Evolutionary conservation across 1,139 yeast genomes (phyloP).

Genomic region (Yarrowia galli): DNA sequence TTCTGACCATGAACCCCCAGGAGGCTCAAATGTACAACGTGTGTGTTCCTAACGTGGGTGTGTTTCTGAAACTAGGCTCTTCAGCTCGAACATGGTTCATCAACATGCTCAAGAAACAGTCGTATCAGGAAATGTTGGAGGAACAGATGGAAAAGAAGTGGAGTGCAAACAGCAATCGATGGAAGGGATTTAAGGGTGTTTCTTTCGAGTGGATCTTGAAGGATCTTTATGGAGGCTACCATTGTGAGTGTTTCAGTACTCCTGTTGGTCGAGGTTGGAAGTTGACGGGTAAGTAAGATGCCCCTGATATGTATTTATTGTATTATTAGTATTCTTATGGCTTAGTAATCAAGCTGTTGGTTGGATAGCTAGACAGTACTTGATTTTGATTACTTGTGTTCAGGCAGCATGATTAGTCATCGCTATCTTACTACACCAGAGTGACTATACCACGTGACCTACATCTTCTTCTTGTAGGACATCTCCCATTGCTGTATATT

Average conservation of each 20-base stretch:
- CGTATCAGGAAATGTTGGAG: constrained; percentile 64
- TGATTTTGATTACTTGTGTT: too few relatives aligned
- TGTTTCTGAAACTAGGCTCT: constrained; percentile 59
- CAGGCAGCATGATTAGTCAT: too few relatives aligned
- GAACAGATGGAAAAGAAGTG: constrained; percentile 58
- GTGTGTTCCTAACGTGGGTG: constrained; percentile 69
- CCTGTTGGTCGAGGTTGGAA: constrained; percentile 78
- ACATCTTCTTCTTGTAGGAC: too few relatives aligned
- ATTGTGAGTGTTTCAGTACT: constrained; percentile 68
- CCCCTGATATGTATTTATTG: background rate
- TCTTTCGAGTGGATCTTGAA: constrained; percentile 69
- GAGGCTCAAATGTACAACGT: constrained; percentile 58
- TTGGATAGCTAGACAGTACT: too few relatives aligned
- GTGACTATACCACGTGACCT: too few relatives aligned
- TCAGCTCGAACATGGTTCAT: constrained; percentile 61
- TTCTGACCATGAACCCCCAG: constrained; percentile 61
- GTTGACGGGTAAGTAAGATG: constrained; percentile 56
- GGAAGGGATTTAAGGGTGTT: constrained; percentile 67
- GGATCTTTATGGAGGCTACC: constrained; percentile 73
- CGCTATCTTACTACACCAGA: too few relatives aligned
- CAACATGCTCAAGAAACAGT: constrained; percentile 55
- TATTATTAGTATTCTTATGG: background rate
- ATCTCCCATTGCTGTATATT: too few relatives aligned
- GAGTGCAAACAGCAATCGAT: constrained; percentile 57
- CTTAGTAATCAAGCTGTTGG: background rate